A percentile compares a stretch with the other conserved stretches of the same genome.
Evolutionary conservation across 2,329 filamentous ascomycete species (phyloP).

Genomic region (Botrytis fabae): DNA sequence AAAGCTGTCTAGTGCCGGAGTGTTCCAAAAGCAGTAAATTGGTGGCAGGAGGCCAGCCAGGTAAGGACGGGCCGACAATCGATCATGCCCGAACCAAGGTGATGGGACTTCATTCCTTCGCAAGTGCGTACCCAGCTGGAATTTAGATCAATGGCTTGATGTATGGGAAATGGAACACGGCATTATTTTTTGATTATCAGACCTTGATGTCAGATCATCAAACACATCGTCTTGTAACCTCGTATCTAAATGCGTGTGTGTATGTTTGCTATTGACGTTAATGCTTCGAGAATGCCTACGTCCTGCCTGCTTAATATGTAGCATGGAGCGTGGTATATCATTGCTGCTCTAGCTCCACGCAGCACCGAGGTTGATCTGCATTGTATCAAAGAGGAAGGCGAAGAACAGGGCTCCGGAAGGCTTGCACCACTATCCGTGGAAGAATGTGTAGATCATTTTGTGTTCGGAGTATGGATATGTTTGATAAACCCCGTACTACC

Average conservation of each 20-base stretch:
- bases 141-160: background rate
- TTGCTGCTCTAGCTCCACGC: background rate
- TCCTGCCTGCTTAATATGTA: background rate
- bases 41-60: slow-evolving; percentile 14
- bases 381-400: background rate
- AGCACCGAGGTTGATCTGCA: background rate
- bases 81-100: slow-evolving; percentile 21
- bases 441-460: background rate
- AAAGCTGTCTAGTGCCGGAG: background rate
- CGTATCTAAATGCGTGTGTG: background rate
- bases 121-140: background rate
- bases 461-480: background rate
- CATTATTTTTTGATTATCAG: background rate
- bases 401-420: background rate
- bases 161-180: background rate
- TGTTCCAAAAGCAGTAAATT: slow-evolving; percentile 11
- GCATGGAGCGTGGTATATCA: background rate
- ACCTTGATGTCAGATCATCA: background rate
- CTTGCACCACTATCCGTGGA: background rate
- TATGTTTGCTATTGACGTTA: background rate
- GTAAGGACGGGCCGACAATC: slow-evolving; percentile 17
- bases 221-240: background rate
- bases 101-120: slow-evolving; percentile 17
- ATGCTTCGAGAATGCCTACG: background rate
- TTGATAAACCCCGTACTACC: background rate